Evolutionary conservation across 2,329 filamentous ascomycete genomes (phyloP).

Genomic region (Phaeosphaeria sp.): DNA sequence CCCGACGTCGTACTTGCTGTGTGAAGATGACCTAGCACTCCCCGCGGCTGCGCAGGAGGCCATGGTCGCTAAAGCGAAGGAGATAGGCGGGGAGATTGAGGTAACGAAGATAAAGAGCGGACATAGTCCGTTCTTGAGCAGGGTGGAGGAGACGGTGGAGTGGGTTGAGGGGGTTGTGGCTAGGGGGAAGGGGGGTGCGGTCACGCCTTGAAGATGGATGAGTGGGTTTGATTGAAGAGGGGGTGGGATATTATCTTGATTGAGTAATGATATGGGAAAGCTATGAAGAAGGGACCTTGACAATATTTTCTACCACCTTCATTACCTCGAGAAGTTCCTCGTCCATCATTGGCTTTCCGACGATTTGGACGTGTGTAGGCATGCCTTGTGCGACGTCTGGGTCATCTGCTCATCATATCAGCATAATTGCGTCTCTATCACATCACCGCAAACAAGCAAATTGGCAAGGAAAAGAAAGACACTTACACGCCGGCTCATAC

Average conservation of each 20-base stretch:
- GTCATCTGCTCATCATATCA: constrained; percentile 45
- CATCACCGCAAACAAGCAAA: background rate
- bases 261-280: too few relatives aligned
- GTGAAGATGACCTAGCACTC: constrained; percentile 47
- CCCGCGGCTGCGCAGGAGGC: constrained; percentile 38
- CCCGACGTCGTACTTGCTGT: constrained; percentile 46
- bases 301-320: constrained; percentile 36
- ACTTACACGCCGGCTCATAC: constrained; percentile 49
- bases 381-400: constrained; percentile 51
- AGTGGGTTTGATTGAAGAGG: too few relatives aligned
- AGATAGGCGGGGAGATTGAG: constrained; percentile 35
- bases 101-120: constrained; percentile 42
- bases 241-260: too few relatives aligned
- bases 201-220: background rate
- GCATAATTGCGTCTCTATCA: background rate
- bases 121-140: constrained; percentile 54
- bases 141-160: constrained; percentile 42
- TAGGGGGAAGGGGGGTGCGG: constrained; percentile 18
- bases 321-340: constrained; percentile 53
- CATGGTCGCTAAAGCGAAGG: constrained; percentile 36
- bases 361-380: constrained; percentile 57
- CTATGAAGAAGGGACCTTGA: too few relatives aligned
- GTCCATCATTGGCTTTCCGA: constrained; percentile 56
- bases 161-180: constrained; percentile 36
- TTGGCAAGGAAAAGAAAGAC: background rate